phyloP scores from a whole-genome alignment of 202 grass and related monocot genomes.

The Panicum hallii region DNA sequence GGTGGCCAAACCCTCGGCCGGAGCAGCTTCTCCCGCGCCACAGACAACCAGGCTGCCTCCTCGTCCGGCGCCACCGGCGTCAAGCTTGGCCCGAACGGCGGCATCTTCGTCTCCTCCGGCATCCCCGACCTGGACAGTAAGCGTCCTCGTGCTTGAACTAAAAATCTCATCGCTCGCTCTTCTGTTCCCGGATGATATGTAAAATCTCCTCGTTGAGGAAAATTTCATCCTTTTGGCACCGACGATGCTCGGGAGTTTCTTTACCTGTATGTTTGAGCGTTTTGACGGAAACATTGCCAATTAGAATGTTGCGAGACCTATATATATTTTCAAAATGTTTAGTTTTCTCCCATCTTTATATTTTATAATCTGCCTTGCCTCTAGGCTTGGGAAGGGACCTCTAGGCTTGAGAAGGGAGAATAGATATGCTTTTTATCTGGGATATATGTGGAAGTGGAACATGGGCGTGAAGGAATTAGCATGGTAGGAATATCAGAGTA shows the following conservation, averaged over 20 bases:
- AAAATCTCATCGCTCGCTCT: neutral
- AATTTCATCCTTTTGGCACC: neutral
- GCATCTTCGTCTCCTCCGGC: constrained; percentile 79
- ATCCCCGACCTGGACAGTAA: constrained; percentile 92
- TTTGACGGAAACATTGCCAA: too few species aligned
- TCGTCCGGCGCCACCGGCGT: constrained; percentile 52
- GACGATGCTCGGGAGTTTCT: neutral
- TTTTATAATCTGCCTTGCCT: too few species aligned
- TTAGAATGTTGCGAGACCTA: too few species aligned
- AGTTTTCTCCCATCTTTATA: too few species aligned
- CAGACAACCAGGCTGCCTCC: constrained; percentile 20
- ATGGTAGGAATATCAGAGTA: neutral
- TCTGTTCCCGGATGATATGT: neutral
- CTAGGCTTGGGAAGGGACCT: neutral
- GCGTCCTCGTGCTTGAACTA: neutral
- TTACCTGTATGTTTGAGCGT: neutral
- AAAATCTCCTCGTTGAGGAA: neutral
- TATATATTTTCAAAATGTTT: too few species aligned
- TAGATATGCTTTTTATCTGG: neutral
- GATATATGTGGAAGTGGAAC: neutral
- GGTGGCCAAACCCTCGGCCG: constrained; percentile 47
- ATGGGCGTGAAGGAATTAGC: neutral
- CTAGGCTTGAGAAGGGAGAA: neutral
- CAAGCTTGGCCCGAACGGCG: constrained; percentile 66
- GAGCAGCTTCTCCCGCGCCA: constrained; percentile 82